Evolutionary conservation across 768 basidiomycete genomes (phyloP).

Genomic region (Macrolepiota dolichaula): DNA sequence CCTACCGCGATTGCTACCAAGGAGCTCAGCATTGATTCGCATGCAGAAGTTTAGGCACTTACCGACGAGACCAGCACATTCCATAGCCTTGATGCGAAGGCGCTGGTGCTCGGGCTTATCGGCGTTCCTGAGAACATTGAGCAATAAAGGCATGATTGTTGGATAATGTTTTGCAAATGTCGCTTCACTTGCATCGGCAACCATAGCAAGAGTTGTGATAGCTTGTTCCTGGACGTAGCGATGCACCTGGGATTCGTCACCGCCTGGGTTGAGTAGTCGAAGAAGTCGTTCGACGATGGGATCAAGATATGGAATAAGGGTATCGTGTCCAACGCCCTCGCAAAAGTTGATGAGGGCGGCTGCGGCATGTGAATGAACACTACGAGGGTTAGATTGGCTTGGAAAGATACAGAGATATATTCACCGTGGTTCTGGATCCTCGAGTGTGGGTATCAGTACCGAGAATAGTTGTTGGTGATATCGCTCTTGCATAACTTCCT

Average conservation of each 20-base stretch:
- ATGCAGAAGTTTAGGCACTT: slow-evolving; percentile 17
- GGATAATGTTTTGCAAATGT: slow-evolving; percentile 80
- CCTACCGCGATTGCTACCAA: slow-evolving; percentile 80
- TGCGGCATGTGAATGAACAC: slow-evolving; percentile 84
- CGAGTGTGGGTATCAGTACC: slow-evolving; percentile 68
- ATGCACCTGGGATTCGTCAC: slow-evolving; percentile 35
- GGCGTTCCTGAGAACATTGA: slow-evolving; percentile 73
- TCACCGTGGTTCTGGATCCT: slow-evolving; percentile 72
- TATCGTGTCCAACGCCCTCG: slow-evolving; percentile 75
- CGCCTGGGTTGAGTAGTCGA: slow-evolving; percentile 58
- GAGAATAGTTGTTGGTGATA: slow-evolving; percentile 68
- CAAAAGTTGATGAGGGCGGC: slow-evolving; percentile 91
- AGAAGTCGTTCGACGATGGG: slow-evolving; percentile 72
- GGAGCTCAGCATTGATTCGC: not conserved
- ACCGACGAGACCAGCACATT: slow-evolving; percentile 88
- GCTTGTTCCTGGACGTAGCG: slow-evolving; percentile 87
- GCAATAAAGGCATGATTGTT: slow-evolving; percentile 75
- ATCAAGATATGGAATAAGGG: slow-evolving; percentile 74
- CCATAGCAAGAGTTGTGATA: slow-evolving; percentile 85
- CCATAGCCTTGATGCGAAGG: slow-evolving; percentile 82
- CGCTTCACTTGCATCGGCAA: slow-evolving; percentile 79
- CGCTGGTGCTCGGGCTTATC: slow-evolving; percentile 64
- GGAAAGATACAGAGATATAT: slow-evolving; percentile 5
- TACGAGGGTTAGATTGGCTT: slow-evolving; percentile 20
- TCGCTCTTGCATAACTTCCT: slow-evolving; percentile 75